Base-by-base conservation (phyloP, 2,329 filamentous ascomycete species). In the Aspergillus puulaauensis region DNA sequence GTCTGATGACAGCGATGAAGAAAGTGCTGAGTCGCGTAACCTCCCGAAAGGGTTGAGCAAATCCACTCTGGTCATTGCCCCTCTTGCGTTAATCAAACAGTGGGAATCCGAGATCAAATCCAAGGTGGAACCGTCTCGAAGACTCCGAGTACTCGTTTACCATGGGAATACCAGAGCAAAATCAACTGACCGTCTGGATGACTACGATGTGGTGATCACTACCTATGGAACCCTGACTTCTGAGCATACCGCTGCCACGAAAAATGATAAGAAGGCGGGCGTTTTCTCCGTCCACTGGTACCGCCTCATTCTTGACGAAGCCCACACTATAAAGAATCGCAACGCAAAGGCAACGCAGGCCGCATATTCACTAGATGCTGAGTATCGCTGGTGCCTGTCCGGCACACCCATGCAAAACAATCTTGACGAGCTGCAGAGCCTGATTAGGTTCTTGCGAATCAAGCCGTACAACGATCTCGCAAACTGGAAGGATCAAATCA, bases 401-500 rank as follows among this genome's bases (percentile, higher is more conserved):
- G 95, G 95, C 53, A 99, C 95, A 1, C 95, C 95, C 0, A 92
- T 99, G 88, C 95, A 99, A 72, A 99, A 99, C 76, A 98, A 96
- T 67, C 84, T 99, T 6, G 95, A 99, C 64, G 95, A 99, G 74
- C 79, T 99, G 52, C 95, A 99, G 71, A 96, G 91, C 64, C 79
- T 99, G 54, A 91, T 99, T 72, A 90, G 88, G 61, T 99, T 99
- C 73, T 81, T 99, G 39, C 87, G 90, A 15, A 96, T 99, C 70
- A 89, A 90, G 65, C 95, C 95, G 0, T 98, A 95, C 69, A 88
- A 96, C 68, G 87, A 97, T 56, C 80, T 97, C 19, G 83, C 84
- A 9, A 86, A 89, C 59, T 99, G 95, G 93, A 93, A 93, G 65
- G 89, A 93, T 15, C 88, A 96, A 57, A 99, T 99, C 59, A 93